phyloP scores from a whole-genome alignment of 2,329 filamentous ascomycete species.

The Alternaria hordeiaustralica region DNA sequence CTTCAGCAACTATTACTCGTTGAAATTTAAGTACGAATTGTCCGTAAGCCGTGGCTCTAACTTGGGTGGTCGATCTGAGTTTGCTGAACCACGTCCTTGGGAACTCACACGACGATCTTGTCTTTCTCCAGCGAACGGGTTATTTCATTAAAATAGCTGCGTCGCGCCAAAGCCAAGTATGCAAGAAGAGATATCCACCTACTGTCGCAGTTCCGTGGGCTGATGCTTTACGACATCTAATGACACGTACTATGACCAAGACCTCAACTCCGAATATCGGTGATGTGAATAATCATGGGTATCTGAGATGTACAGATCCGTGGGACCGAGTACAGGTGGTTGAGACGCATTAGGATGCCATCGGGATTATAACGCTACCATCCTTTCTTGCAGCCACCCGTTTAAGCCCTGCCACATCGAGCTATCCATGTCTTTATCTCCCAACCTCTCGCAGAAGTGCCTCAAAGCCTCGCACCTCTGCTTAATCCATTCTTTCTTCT shows the following conservation, averaged over 20 bases:
- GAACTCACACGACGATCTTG: not conserved
- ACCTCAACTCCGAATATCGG: not conserved
- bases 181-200: not conserved
- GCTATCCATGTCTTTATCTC: conserved; percentile 36
- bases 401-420: conserved; percentile 26
- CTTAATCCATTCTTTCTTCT: conserved; percentile 22
- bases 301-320: not conserved
- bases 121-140: not conserved
- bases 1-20: not conserved
- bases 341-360: not conserved
- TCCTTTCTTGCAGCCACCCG: conserved; percentile 15
- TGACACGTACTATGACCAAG: not conserved
- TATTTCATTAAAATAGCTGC: not conserved
- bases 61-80: not conserved
- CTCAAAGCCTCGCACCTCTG: conserved; percentile 52
- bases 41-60: not conserved
- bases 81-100: not conserved
- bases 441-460: conserved; percentile 53
- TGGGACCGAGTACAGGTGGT: not conserved
- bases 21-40: not conserved
- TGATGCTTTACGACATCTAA: not conserved
- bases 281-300: not conserved
- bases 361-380: not conserved
- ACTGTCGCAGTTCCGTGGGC: not conserved
- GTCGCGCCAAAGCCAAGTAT: not conserved